Percentiles rank a stretch among this genome's conserved stretches.
These are phyloP conservation scores for Calonectria hongkongensis DNA, from an alignment of 2,329 filamentous ascomycete species.

Conservation along the genomic window DNA sequence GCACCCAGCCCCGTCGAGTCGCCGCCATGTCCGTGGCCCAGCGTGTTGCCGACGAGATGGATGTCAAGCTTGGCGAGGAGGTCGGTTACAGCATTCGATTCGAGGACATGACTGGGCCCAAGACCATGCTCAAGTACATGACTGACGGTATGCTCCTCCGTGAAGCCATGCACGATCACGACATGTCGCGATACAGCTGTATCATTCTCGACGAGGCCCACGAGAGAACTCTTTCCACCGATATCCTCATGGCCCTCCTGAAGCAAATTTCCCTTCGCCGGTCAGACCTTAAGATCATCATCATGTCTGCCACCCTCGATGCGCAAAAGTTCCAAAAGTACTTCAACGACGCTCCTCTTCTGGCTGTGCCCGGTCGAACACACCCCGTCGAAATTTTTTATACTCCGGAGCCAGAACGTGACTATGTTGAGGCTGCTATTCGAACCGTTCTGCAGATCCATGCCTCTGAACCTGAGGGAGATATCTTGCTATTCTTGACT, in stretches of 20 bases:
- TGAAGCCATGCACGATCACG: slow-evolving; percentile 96
- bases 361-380: slow-evolving; percentile 95
- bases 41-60: slow-evolving; percentile 97
- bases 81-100: slow-evolving; percentile 99
- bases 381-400: slow-evolving; percentile 99
- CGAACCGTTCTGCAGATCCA: slow-evolving; percentile 98
- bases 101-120: slow-evolving; percentile 92
- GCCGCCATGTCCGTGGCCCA: slow-evolving; percentile 99
- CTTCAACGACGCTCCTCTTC: slow-evolving; percentile 94
- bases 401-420: slow-evolving; percentile 94
- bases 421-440: slow-evolving; percentile 97
- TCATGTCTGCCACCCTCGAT: slow-evolving; percentile 98
- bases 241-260: slow-evolving; percentile 96
- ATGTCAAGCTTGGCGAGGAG: slow-evolving; percentile 93
- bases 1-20: slow-evolving; percentile 97
- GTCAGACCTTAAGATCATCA: slow-evolving; percentile 96
- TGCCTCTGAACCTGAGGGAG: slow-evolving; percentile 91
- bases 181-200: slow-evolving; percentile 93
- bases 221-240: slow-evolving; percentile 96
- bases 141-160: slow-evolving; percentile 98
- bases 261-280: slow-evolving; percentile 91
- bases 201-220: slow-evolving; percentile 99
- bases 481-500: slow-evolving; percentile 95
- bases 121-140: slow-evolving; percentile 99
- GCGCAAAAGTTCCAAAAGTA: slow-evolving; percentile 98